A percentile compares a stretch with the other conserved stretches of the same genome.
These are phyloP conservation scores for Hyphopichia burtonii DNA, from an alignment of 1,139 yeast genomes.

Conservation along the genomic window DNA sequence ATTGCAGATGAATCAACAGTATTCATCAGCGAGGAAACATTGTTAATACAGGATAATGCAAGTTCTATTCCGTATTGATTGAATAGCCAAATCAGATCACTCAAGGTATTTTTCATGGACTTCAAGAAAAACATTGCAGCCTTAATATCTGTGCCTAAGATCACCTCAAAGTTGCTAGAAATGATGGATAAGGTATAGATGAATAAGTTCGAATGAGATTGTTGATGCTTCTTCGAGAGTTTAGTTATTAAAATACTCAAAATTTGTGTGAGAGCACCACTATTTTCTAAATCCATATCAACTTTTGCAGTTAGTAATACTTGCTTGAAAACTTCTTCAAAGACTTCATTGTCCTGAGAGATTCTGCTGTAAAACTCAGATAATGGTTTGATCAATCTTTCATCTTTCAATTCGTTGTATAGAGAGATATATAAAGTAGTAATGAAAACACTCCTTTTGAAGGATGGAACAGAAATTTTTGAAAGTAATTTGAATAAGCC, in stretches of 20 bases:
- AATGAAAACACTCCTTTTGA: slow-evolving; percentile 14
- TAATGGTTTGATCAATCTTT: slow-evolving; percentile 9
- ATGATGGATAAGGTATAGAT: slow-evolving; percentile 5
- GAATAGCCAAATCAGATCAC: slow-evolving; percentile 56
- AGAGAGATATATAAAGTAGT: slow-evolving; percentile 19
- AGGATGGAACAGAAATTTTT: slow-evolving; percentile 11
- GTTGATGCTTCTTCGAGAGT: slow-evolving; percentile 7
- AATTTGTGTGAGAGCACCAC: slow-evolving; percentile 5
- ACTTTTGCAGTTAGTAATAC: slow-evolving; percentile 9
- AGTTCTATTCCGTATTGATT: slow-evolving; percentile 69
- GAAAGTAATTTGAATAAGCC: slow-evolving; percentile 29
- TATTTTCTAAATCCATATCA: slow-evolving; percentile 7
- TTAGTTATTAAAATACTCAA: slow-evolving; percentile 6
- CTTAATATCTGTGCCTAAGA: not conserved
- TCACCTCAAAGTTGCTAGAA: not conserved
- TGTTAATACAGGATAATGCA: slow-evolving; percentile 36
- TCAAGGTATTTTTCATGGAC: slow-evolving; percentile 37
- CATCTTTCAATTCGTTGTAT: slow-evolving; percentile 7
- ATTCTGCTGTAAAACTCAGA: slow-evolving; percentile 11
- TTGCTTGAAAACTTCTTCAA: slow-evolving; percentile 8
- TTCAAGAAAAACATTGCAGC: slow-evolving; percentile 6
- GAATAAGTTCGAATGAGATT: slow-evolving; percentile 10
- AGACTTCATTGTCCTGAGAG: slow-evolving; percentile 9
- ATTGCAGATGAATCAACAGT: slow-evolving; percentile 12
- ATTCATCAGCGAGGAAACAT: slow-evolving; percentile 12